Base-by-base conservation (phyloP, 192 early-diverging fungal species). In the Anaeromyces robustus region DNA sequence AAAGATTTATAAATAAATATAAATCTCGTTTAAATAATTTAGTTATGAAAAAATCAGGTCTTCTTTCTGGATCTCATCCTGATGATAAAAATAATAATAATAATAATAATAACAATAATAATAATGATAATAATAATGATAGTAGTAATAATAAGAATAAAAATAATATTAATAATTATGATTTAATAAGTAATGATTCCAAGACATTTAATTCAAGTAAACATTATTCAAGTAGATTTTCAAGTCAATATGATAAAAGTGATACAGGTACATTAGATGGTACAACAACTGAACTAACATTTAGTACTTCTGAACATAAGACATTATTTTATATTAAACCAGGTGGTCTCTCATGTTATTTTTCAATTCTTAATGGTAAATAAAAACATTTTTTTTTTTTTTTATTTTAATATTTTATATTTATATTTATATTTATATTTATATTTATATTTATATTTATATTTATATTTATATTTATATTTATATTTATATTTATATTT, bases 331-430 rank as follows among this genome's bases (percentile, higher is more conserved):
- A 90, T 29, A 90, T 96, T 79, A 87, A 92, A 13, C 89, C 96
- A 13, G 97, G 98, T 77, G 94, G 95, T 11, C 78, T 99, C 12
- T 95, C 94, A 4, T 96, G 96, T 17, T 99, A 99, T 83, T 85
- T 99, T 43, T 90, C 94, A 17, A 95, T 96, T 16, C 84, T 99
- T 68, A 97, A 94, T 7, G 96, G 88, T 86, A 83, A 77, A 22
- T 1, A 2, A 22, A 4, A 13, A 22, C 22, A 4, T 52, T 22
- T 79, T 26, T 77, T 29, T 80, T 28, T n/a, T 30, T 34, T 79
- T 52, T 81, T 32, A 28, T 29, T 43, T 80, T 12, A 19, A 29
- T 41, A 22, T 78, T n/a, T 80, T 9, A 2, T 78, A n/a, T 32
- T 79, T 83, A 11, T 26, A 77, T 83, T 28, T 29, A 5, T 79